Conservation (phyloP, 2,329 filamentous ascomycete genomes). For the Beauveria pseudobassiana region DNA sequence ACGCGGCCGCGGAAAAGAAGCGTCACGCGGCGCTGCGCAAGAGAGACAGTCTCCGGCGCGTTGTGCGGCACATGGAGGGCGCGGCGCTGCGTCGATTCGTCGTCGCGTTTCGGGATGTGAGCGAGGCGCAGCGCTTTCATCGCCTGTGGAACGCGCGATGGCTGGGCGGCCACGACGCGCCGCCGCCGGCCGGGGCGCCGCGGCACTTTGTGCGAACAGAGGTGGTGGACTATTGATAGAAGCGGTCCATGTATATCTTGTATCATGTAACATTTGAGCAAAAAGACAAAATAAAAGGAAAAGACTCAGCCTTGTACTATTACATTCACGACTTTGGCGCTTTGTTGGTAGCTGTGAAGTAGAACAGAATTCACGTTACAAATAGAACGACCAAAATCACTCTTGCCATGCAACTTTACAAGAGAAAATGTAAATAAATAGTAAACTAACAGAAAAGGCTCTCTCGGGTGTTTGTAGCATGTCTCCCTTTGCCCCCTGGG, state of each 20-base stretch:
- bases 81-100: conserved; percentile 22
- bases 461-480: conserved; percentile 4
- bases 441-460: conserved; percentile 10
- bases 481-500: background rate
- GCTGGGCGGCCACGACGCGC: conserved; percentile 15
- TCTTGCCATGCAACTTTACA: background rate
- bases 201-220: conserved; percentile 4
- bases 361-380: background rate
- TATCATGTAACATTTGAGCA: background rate
- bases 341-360: background rate
- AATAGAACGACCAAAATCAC: background rate
- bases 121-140: conserved; percentile 32
- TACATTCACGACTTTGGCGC: background rate
- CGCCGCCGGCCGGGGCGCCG: background rate
- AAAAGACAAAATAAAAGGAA: background rate
- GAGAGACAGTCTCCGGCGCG: background rate
- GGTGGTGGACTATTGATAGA: conserved; percentile 4
- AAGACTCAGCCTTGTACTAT: background rate
- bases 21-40: background rate
- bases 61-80: conserved; percentile 3
- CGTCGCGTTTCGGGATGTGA: conserved; percentile 23
- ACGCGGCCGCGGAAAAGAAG: background rate
- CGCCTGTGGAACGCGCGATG: conserved; percentile 33
- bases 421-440: conserved; percentile 4
- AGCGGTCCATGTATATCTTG: background rate